Base-by-base conservation (phyloP, 2,329 filamentous ascomycete species). In the Cyphellophora europaea region DNA sequence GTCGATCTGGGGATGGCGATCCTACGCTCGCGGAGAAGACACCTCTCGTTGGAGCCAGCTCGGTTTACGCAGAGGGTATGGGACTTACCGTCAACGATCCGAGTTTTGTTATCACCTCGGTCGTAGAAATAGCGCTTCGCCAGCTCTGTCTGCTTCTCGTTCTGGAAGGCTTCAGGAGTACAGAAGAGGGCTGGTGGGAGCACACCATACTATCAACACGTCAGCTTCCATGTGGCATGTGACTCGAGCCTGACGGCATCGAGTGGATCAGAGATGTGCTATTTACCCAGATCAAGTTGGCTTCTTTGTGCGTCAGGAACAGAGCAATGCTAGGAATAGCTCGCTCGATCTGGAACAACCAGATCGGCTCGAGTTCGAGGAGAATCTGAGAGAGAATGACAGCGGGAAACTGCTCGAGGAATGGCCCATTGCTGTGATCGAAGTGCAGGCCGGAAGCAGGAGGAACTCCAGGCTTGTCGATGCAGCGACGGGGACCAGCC, bases 301-400 rank as follows among this genome's bases (percentile, higher is more conserved):
- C n/a, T n/a, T 35, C 19, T 8, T 8, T 12, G 23, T 14, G n/a
- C n/a, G 14, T 6, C 6, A 35, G 23, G 12, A 11, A 14, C 15
- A 13, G 5, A 12, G n/a, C 13, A n/a, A 35, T 35, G 10, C n/a
- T 28, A 8, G 32, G 18, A 21, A 12, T 19, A 27, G 32, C 21
- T 6, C 12, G 8, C 11, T 27, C 32, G 19, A 35, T n/a, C 16
- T 35, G 32, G 13, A 35, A 27, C 10, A 35, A n/a, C 32, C 32
- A 35, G 4, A 35, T 28, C 5, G 32, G 19, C 8, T 35, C 32
- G 12, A 35, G 19, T 8, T 35, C 10, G 6, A 11, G 8, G n/a
- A 19, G 21, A 13, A 35, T 35, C 11, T 11, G 27, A 5, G n/a
- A 14, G 4, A 35, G 15, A 12, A 35, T 23, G n/a, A 47, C 18